Base-by-base conservation (phyloP, 2,329 filamentous ascomycete genomes). In the Escovopsis sp. region DNA sequence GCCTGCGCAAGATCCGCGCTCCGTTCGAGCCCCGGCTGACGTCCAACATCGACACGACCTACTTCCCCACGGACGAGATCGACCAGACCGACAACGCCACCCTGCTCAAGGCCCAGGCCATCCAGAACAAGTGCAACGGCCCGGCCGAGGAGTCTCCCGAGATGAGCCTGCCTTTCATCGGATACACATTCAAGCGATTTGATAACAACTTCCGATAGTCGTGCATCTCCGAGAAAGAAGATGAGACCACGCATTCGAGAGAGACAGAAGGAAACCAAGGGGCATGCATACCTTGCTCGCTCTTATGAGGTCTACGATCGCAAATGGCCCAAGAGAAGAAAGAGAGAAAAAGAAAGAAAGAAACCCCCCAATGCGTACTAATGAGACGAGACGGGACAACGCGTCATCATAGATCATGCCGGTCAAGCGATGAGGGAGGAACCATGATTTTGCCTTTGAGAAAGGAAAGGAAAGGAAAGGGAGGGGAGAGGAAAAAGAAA, bases 61-160 rank as follows among this genome's bases (percentile, higher is more conserved):
- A 98, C 70, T 98, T 98, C 78, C 91, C 91, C 9, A 95, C 87
- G 40, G 91, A 98, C 57, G 91, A 98, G 63, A 95, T 98, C 57
- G 87, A 94, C 53, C 89, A 96, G 68, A 89, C 87, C 42, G 88
- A 95, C 61, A 94, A 87, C 49, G 86, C 84, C 43, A 91, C 87
- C 20, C 74, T 84, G 50, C 74, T 94, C 55, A 84, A 86, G 59
- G 84, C 84, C 15, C 84, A 93, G 62, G 85, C 84, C 39, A 74
- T 81, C 48, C 79, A 81, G 46, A 72, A 79, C 53, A 76, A 77
- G 40, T 71, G 72, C 51, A 61, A 62, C 48, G 44, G 44, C 35
- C 39, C 39, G 30, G 68, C 72, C 9, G 84, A 89, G 51, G 84
- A 94, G 59, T 81, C 86, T 48, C 86, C 88, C 4, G 89, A 94